These are phyloP conservation scores for Tranzscheliella williamsii DNA, from an alignment of 1,284 basidiomycete genomes.

Conservation along the genomic window DNA sequence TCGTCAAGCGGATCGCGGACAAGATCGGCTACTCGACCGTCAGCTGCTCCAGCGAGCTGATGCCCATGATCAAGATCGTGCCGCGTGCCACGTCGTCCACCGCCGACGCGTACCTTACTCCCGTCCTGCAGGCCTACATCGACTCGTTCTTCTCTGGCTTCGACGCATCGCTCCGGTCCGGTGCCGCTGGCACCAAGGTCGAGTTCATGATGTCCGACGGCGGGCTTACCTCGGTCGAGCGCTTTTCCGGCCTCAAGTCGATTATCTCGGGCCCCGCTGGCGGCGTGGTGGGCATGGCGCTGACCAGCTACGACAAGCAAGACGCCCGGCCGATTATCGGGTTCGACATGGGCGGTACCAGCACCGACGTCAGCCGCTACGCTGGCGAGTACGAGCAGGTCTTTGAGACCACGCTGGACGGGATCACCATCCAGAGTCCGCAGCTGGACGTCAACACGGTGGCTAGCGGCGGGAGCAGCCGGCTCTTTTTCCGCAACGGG, in stretches of 20 bases:
- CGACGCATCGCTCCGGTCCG: slow-evolving; percentile 70
- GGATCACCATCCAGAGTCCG: slow-evolving; percentile 82
- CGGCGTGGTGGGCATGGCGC: slow-evolving; percentile 82
- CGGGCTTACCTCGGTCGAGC: slow-evolving; percentile 78
- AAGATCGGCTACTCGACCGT: slow-evolving; percentile 82
- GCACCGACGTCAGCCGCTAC: slow-evolving; percentile 83
- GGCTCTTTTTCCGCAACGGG: slow-evolving; percentile 58
- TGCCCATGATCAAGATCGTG: slow-evolving; percentile 90
- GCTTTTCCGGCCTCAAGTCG: slow-evolving; percentile 84
- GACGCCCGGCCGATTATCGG: slow-evolving; percentile 71
- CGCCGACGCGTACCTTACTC: slow-evolving; percentile 94
- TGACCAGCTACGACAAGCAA: slow-evolving; percentile 78
- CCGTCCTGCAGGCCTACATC: slow-evolving; percentile 81
- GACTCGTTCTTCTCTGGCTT: slow-evolving; percentile 90
- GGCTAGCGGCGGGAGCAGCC: slow-evolving; percentile 54
- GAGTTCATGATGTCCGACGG: slow-evolving; percentile 65
- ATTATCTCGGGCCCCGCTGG: slow-evolving; percentile 86
- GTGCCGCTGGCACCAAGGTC: slow-evolving; percentile 57
- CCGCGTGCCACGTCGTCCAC: slow-evolving; percentile 88
- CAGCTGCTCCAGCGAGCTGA: slow-evolving; percentile 81
- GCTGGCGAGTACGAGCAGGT: slow-evolving; percentile 83
- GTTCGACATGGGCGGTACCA: slow-evolving; percentile 71
- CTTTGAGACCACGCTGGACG: slow-evolving; percentile 88
- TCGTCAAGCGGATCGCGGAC: slow-evolving; percentile 74
- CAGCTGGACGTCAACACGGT: slow-evolving; percentile 66